Percentiles rank a stretch among this genome's conserved stretches.
Conservation (phyloP, 805 yeast genomes). For the Nakazawaea wyomingensis region DNA sequence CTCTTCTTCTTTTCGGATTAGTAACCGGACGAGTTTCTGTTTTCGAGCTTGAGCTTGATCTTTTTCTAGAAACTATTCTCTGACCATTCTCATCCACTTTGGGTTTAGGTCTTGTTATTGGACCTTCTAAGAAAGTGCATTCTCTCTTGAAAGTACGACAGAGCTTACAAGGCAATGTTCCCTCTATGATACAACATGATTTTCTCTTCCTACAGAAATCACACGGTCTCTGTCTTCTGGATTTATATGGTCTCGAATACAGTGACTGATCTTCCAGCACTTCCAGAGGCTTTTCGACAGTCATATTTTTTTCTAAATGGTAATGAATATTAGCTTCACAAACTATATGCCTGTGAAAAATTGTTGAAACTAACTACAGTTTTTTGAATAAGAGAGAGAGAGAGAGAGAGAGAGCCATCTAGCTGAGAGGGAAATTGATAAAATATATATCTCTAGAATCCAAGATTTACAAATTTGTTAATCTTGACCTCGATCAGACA, state of each 20-base stretch:
- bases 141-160: conserved; percentile 27
- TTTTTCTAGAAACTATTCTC: conserved; percentile 7
- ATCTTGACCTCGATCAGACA: conserved; percentile 1
- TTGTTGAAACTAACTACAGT: too few relatives aligned
- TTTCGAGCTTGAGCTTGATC: conserved; percentile 1
- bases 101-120: conserved; percentile 18
- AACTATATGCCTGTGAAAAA: too few relatives aligned
- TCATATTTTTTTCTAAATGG: too few relatives aligned
- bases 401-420: too few relatives aligned
- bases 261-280: background rate
- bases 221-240: conserved; percentile 30
- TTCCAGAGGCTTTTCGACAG: background rate
- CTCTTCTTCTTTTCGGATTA: conserved; percentile 8
- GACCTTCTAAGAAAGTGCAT: conserved; percentile 30
- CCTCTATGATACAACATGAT: conserved; percentile 30
- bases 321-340: too few relatives aligned
- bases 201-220: conserved; percentile 31
- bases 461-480: background rate
- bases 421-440: too few relatives aligned
- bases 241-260: conserved; percentile 26
- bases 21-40: background rate
- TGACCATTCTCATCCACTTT: conserved; percentile 13
- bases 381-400: too few relatives aligned
- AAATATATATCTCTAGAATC: too few relatives aligned
- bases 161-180: conserved; percentile 27